Percentiles rank a stretch among this genome's conserved stretches.
These are phyloP conservation scores for Leccinellum rugosiceps DNA, from an alignment of 768 basidiomycete species.

Conservation along the genomic window DNA sequence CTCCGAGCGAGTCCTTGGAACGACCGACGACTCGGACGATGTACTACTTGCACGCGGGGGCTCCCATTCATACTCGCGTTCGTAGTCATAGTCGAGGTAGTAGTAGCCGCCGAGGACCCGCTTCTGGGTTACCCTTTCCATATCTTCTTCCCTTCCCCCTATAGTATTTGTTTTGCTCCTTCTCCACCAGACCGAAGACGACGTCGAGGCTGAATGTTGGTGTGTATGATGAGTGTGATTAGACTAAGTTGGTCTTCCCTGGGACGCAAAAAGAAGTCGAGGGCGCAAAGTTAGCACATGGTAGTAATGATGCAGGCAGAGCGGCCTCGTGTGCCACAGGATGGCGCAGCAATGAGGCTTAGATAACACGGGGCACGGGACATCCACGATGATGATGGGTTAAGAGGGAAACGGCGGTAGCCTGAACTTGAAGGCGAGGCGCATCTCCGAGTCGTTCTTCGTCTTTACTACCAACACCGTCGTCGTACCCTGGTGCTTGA, in stretches of 20 bases:
- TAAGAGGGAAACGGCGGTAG: no score
- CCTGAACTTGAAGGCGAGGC: background rate
- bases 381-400: no score
- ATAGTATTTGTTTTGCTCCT: conserved; percentile 7
- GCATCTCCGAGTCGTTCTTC: background rate
- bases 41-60: background rate
- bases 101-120: conserved; percentile 1
- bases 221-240: no score
- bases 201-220: no score
- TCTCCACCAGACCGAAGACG: conserved; percentile 9
- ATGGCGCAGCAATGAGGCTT: no score
- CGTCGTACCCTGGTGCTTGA: no score
- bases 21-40: background rate
- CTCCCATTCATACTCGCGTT: background rate
- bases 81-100: background rate
- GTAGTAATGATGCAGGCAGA: background rate
- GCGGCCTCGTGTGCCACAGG: conserved; percentile 9
- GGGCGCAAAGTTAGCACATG: background rate
- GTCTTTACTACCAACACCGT: background rate
- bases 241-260: no score
- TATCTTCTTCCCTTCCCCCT: no score
- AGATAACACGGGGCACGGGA: no score
- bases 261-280: background rate
- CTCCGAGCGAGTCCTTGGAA: no score
- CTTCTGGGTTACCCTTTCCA: conserved; percentile 4